Conservation (phyloP, 2,329 filamentous ascomycete species). For the Botryotinia calthae region DNA sequence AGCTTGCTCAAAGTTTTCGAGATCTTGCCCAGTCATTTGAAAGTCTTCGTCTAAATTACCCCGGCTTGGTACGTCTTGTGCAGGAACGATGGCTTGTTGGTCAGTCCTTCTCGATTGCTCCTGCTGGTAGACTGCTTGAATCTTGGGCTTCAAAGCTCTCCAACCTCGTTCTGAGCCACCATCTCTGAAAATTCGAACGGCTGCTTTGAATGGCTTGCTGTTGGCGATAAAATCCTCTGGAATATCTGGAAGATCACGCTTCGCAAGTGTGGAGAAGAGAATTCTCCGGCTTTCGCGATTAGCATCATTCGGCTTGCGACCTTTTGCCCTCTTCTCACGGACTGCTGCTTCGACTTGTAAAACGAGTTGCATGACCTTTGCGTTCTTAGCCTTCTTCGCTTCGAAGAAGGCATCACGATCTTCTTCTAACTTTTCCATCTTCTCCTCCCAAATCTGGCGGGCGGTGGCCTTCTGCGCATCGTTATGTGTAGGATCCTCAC, state of each 20-base stretch:
- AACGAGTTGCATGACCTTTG: conserved; percentile 35
- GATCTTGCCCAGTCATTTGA: background rate
- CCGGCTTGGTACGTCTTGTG: background rate
- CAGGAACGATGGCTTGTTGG: background rate
- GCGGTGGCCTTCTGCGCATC: conserved; percentile 31
- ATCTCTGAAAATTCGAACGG: conserved; percentile 36
- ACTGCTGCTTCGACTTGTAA: conserved; percentile 33
- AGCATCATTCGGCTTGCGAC: conserved; percentile 31
- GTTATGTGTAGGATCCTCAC: conserved; percentile 31
- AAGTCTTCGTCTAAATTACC: background rate
- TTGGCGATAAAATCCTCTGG: conserved; percentile 31
- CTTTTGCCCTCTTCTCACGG: conserved; percentile 27
- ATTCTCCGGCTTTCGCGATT: conserved; percentile 32
- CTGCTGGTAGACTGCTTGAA: conserved; percentile 31
- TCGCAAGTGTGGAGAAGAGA: conserved; percentile 33
- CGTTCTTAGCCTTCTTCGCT: conserved; percentile 32
- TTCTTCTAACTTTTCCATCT: conserved; percentile 29
- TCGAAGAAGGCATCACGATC: conserved; percentile 32
- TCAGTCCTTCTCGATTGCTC: conserved; percentile 5
- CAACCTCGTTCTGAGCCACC: conserved; percentile 37
- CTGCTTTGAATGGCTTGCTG: conserved; percentile 33
- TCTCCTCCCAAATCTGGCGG: conserved; percentile 27
- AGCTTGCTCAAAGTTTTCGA: background rate
- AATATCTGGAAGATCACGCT: conserved; percentile 34
- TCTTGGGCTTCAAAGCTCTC: conserved; percentile 37